Evolutionary conservation across 495 filamentous ascomycete genomes (phyloP), one percentile per base, ranked within the genome.

Genomic region (Cryomyces minteri): DNA sequence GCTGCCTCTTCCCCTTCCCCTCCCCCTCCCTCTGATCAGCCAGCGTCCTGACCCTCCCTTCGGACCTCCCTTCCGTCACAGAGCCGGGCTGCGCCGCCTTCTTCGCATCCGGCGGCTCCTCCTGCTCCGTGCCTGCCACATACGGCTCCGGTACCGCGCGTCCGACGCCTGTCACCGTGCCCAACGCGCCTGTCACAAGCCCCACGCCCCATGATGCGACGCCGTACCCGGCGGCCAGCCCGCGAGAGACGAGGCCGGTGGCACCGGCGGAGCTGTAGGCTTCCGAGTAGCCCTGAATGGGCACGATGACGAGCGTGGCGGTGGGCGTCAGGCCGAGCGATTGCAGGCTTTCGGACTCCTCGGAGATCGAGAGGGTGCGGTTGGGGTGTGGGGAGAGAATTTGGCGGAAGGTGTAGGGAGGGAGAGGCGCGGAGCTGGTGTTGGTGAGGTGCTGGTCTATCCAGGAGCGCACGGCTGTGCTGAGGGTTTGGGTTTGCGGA

Each of bases 241-340:
- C 46, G 25, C 52, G 41, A 6, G 43, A 47, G 4, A 40, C 48
- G 14, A 40, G 39, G 2, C 53, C 48, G 30, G 25, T 8, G n/a
- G 54, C 45, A 9, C 48, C 42, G 9, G 60, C 50, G 28, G 48
- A 40, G n/a, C 32, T 28, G 51, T 88, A 88, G 0, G 81, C 79
- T 5, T 72, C 63, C 0, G 70, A 69, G 48, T 71, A 79, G 4
- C 67, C 72, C 25, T 68, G 59, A 2, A 81, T 73, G 0, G 82
- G 80, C 2, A 92, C 69, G 44, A 95, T 73, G 36, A 95, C 82
- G 0, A 96, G 66, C 4, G 81, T 96, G 4, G 85, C 80, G 0
- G 72, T 82, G 0, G 88, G 85, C 5, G 72, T 67, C 1, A 94
- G 66, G 6, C 74, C 79, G 10, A 94, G 65, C 2, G 78, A 73